These are phyloP conservation scores for Papiliotrema flavescens DNA, from an alignment of 1,284 basidiomycete genomes.

Conservation along the genomic window DNA sequence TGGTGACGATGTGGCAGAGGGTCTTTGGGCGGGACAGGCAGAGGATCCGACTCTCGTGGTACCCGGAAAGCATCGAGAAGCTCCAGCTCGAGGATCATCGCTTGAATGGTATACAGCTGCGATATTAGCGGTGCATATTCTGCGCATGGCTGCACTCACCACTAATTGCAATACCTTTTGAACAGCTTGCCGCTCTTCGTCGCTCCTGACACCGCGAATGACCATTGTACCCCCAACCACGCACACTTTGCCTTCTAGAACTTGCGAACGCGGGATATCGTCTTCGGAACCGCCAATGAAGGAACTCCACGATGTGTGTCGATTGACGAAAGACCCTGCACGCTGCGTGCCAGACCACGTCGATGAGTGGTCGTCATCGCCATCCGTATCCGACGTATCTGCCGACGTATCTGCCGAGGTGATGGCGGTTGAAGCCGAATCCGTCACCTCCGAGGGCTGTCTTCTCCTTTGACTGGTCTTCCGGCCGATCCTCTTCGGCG, in stretches of 20 bases:
- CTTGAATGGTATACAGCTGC: conserved; percentile 30
- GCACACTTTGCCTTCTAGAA: conserved; percentile 8
- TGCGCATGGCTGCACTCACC: conserved; percentile 13
- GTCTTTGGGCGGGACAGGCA: conserved; percentile 13
- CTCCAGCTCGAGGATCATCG: conserved; percentile 29
- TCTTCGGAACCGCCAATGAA: conserved; percentile 20
- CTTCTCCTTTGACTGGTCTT: not conserved
- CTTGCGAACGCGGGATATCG: conserved; percentile 19
- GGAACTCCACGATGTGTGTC: not conserved
- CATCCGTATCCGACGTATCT: conserved; percentile 1
- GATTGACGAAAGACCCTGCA: not conserved
- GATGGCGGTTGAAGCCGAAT: not conserved
- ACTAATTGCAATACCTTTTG: conserved; percentile 20
- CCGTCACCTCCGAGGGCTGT: not conserved
- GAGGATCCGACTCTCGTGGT: conserved; percentile 22
- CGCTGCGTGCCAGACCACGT: conserved; percentile 26
- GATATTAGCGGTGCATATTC: not conserved
- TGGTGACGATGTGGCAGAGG: not conserved
- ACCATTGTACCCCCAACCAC: conserved; percentile 35
- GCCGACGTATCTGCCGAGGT: not conserved
- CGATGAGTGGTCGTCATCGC: conserved; percentile 7
- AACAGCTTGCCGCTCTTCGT: conserved; percentile 19
- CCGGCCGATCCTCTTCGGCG: not conserved
- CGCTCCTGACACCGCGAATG: conserved; percentile 15
- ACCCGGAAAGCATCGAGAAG: conserved; percentile 31